Evolutionary conservation across 768 basidiomycete genomes (phyloP).

Genomic region (Kwoniella bestiolae): DNA sequence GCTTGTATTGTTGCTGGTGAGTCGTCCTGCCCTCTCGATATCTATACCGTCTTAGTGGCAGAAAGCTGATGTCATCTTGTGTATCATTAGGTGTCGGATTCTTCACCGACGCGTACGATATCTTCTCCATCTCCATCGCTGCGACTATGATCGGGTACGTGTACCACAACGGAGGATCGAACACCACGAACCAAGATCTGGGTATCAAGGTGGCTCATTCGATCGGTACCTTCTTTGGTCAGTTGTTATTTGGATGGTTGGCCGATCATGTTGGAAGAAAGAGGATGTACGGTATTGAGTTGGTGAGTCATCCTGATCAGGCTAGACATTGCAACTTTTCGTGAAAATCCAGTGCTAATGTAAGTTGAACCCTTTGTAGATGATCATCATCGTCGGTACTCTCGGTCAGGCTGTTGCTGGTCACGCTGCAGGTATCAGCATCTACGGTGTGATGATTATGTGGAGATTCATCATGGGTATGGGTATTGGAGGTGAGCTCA

Average conservation of each 20-base stretch:
- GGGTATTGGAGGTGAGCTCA: conserved; percentile 88
- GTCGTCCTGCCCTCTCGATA: conserved; percentile 88
- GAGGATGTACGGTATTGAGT: conserved; percentile 61
- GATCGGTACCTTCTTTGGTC: conserved; percentile 57
- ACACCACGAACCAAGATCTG: conserved; percentile 66
- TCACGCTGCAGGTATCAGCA: conserved; percentile 67
- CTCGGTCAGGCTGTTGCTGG: conserved; percentile 68
- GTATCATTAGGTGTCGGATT: conserved; percentile 77
- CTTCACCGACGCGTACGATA: conserved; percentile 71
- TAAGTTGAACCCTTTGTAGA: conserved; percentile 21
- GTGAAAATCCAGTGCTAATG: background rate
- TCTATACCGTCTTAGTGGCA: conserved; percentile 54
- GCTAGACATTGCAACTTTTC: no score
- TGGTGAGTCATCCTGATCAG: no score
- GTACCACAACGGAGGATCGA: conserved; percentile 62
- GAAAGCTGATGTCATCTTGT: no score
- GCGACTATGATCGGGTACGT: conserved; percentile 82
- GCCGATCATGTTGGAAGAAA: conserved; percentile 58
- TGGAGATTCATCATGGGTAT: conserved; percentile 83
- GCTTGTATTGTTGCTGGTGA: conserved; percentile 61
- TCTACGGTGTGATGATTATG: conserved; percentile 75
- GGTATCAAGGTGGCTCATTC: conserved; percentile 58
- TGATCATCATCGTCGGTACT: conserved; percentile 58
- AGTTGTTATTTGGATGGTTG: conserved; percentile 56
- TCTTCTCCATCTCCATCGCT: conserved; percentile 88